Conservation (phyloP, 352 stramenopile species). For the Peronospora farinosa region DNA sequence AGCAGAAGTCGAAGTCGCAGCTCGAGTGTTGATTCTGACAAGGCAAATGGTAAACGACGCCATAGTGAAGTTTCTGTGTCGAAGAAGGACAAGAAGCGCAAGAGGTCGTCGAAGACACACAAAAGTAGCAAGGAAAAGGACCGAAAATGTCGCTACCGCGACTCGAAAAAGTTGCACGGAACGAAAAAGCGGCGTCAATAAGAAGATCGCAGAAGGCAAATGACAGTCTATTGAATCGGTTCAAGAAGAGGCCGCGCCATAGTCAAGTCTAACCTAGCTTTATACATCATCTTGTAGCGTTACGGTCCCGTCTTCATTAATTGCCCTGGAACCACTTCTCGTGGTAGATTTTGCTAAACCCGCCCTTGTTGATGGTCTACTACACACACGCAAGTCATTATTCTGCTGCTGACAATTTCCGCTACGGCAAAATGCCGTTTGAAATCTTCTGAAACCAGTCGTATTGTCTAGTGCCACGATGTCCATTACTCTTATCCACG, state of each 20-base stretch:
- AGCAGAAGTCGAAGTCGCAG: conserved; percentile 21
- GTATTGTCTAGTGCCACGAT: conserved; percentile 77
- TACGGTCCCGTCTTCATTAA: not conserved
- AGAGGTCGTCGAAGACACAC: conserved; percentile 32
- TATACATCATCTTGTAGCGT: conserved; percentile 3
- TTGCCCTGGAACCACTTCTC: not conserved
- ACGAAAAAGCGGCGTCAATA: conserved; percentile 27
- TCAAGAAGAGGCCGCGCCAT: not conserved
- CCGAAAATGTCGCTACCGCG: conserved; percentile 30
- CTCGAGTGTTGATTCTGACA: conserved; percentile 16
- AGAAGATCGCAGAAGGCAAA: conserved; percentile 1
- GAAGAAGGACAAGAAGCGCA: conserved; percentile 35
- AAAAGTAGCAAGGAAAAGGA: conserved; percentile 45
- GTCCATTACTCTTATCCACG: conserved; percentile 68
- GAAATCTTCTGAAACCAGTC: conserved; percentile 85
- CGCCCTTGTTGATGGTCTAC: not conserved
- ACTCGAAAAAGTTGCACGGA: conserved; percentile 21
- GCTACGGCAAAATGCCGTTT: conserved; percentile 68
- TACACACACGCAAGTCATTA: not conserved
- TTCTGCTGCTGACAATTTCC: not conserved
- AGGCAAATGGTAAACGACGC: conserved; percentile 8
- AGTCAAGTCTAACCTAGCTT: conserved; percentile 7
- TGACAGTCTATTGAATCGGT: conserved; percentile 4
- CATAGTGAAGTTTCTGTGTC: conserved; percentile 13
- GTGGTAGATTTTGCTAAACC: not conserved